A percentile compares a stretch with the other conserved stretches of the same genome.
phyloP scores from a whole-genome alignment of 1,284 basidiomycete genomes.

The Ganoderma resinaceum region DNA sequence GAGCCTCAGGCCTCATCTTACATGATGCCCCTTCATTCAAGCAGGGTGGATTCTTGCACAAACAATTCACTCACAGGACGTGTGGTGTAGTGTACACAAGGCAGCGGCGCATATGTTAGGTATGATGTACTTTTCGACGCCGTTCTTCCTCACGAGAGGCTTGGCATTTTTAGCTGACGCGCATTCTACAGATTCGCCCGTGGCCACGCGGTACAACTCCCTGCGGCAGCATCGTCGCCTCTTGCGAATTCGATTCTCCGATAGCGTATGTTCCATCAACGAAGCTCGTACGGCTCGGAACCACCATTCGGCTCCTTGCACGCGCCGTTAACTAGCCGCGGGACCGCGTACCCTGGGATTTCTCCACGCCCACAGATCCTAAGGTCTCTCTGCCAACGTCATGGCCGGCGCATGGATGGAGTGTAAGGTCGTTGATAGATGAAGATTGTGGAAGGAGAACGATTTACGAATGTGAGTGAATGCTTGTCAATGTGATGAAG shows the following conservation, averaged over 20 bases:
- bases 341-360: not conserved
- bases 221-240: not conserved
- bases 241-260: not conserved
- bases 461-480: too few relatives aligned
- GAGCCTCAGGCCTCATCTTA: too few relatives aligned
- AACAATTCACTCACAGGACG: not conserved
- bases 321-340: not conserved
- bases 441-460: too few relatives aligned
- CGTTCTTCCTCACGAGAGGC: not conserved
- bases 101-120: not conserved
- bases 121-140: not conserved
- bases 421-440: too few relatives aligned
- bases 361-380: not conserved
- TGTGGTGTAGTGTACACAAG: not conserved
- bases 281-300: not conserved
- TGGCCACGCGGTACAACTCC: not conserved
- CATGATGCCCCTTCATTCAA: not conserved
- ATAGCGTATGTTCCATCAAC: not conserved
- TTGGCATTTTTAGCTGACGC: not conserved
- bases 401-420: not conserved
- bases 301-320: not conserved
- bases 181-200: constrained; percentile 5
- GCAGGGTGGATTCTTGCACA: not conserved
- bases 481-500: not conserved
- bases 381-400: too few relatives aligned